Conservation (phyloP, 495 filamentous ascomycete genomes). For the Entonaema liquescens region DNA sequence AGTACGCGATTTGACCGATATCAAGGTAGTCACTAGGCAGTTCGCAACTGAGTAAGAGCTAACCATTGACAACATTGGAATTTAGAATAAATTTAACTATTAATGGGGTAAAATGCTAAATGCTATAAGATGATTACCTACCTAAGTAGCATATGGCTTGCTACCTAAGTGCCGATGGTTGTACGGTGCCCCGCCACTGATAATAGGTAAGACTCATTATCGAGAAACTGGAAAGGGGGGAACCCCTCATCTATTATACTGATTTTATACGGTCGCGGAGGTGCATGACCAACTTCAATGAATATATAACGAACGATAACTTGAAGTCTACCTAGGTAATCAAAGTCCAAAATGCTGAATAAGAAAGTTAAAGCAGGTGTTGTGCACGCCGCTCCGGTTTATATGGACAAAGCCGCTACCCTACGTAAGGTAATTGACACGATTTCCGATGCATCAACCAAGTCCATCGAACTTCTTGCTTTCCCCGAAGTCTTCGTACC, state of each 20-base stretch:
- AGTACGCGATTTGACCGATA: too few species aligned
- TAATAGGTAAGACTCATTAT: neutral
- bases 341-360: slow-evolving; percentile 19
- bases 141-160: neutral
- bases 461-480: slow-evolving; percentile 45
- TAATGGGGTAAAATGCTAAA: too few species aligned
- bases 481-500: slow-evolving; percentile 52
- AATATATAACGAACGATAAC: neutral
- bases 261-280: neutral
- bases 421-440: slow-evolving; percentile 43
- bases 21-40: too few species aligned
- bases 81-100: too few species aligned
- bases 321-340: neutral
- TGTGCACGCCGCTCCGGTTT: slow-evolving; percentile 49
- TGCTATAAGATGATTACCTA: too few species aligned
- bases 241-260: neutral
- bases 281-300: neutral
- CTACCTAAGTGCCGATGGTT: neutral
- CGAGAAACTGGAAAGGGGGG: neutral
- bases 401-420: slow-evolving; percentile 49
- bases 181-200: neutral
- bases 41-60: too few species aligned
- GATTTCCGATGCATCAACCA: slow-evolving; percentile 41
- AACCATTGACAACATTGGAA: too few species aligned
- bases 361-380: slow-evolving; percentile 48